Base-by-base conservation (phyloP, 1,284 basidiomycete species). In the Sanghuangporus weigelae region DNA sequence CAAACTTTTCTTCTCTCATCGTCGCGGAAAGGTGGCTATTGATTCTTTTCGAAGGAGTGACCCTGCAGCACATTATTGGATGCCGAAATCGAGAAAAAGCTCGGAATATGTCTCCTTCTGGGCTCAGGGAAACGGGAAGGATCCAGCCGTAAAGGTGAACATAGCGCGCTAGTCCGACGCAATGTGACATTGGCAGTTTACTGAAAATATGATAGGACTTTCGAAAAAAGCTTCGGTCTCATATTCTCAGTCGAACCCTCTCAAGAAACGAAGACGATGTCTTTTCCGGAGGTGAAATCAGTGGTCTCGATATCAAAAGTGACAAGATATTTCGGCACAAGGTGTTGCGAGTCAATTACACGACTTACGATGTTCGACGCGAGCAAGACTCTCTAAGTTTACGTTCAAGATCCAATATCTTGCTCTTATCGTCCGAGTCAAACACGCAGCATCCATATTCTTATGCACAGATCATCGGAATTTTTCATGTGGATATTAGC, bases 361-460 rank as follows among this genome's bases (percentile, higher is more conserved):
- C 77, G 0, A 79, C 77, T 1, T 82, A 82, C 63, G 74, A 82
- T 58, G 59, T 79, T 12, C 70, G 71, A 0, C 71, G 73, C 3
- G 69, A 69, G 6, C 75, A 77, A 58, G 80, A 82, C 60, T 70
- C 68, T 0, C 66, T 82, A 57, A 80, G 77, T 56, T 75, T 73
- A 0, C 56, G 67, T 0, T 71, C 69, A 1, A 70, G 72, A 39
- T 39, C 71, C 2, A 71, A 79, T 65, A 64, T 81, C 31, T 78
- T 80, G 74, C 66, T 77, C 1, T 63, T 69, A 2, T 68, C 72
- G 3, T 64, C 62, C 5, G 72, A 76, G 26, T 67, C 67, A 14
- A 65, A 66, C 11, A 38, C 60, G 1, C 58, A 63, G 4, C 66
- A 69, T 63, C 68, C 68, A 10, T 70, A 63, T 54, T 67, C 57